phyloP scores from a whole-genome alignment of 331 rosid genomes.

The Acacia pycnantha region DNA sequence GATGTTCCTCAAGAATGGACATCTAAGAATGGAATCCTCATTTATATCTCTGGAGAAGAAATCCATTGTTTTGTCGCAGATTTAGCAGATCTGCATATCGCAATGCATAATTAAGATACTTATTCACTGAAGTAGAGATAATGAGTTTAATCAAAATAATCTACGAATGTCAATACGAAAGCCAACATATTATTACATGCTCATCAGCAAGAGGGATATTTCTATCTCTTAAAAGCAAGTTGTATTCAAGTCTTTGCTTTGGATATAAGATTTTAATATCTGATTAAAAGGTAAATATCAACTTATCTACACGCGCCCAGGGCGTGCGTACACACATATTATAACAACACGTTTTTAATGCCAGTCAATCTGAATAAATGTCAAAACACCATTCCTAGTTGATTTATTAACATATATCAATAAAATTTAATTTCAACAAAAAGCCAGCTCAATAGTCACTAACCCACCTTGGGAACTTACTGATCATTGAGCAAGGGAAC shows the following conservation, averaged over 20 bases:
- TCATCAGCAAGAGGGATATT: not conserved
- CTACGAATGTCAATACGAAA: not conserved
- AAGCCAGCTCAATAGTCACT: not conserved
- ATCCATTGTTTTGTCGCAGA: constrained; percentile 51
- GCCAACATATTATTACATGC: not conserved
- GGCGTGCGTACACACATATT: not conserved
- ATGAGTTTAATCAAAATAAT: not conserved
- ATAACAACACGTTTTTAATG: not conserved
- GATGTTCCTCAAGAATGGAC: constrained; percentile 97
- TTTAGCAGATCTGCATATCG: constrained; percentile 41
- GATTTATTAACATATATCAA: not conserved
- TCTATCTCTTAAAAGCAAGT: not conserved
- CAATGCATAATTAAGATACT: constrained; percentile 2
- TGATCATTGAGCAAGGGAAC: not conserved
- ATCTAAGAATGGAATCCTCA: constrained; percentile 67
- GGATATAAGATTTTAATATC: not conserved
- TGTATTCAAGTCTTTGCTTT: not conserved
- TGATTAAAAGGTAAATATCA: not conserved
- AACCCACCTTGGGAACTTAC: not conserved
- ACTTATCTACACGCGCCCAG: not conserved
- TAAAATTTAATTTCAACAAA: not conserved
- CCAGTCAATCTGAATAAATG: not conserved
- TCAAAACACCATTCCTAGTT: not conserved
- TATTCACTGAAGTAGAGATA: constrained; percentile 5
- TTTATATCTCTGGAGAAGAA: constrained; percentile 51